Percentiles rank a stretch among this genome's conserved stretches.
Conservation (phyloP, 192 early-diverging fungal species). For the Oehlia diaphana region DNA sequence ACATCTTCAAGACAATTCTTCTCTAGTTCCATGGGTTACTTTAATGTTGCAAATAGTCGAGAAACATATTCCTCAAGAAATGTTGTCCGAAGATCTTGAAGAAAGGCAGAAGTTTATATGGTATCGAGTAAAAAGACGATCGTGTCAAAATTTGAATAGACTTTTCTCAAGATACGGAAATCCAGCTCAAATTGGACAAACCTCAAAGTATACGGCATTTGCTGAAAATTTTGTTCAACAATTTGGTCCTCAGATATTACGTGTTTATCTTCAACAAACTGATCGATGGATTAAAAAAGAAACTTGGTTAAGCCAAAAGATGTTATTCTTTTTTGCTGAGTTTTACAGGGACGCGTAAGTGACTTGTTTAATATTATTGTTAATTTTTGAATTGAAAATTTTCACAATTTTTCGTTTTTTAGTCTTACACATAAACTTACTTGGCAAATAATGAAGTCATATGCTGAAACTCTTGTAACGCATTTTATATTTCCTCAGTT, state of each 20-base stretch:
- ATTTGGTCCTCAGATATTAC: constrained; percentile 89
- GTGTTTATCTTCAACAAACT: constrained; percentile 81
- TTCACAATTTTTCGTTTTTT: constrained; percentile 1
- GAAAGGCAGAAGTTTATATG: constrained; percentile 81
- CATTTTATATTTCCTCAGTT: constrained; percentile 93
- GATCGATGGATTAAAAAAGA: constrained; percentile 72
- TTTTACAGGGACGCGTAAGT: constrained; percentile 76
- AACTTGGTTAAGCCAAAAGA: constrained; percentile 70
- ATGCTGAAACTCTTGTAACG: constrained; percentile 76
- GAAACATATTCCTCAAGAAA: constrained; percentile 57
- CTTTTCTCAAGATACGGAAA: constrained; percentile 76
- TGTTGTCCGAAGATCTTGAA: constrained; percentile 59
- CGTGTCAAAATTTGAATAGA: constrained; percentile 83
- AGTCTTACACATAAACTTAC: constrained; percentile 85
- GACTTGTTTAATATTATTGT: background rate
- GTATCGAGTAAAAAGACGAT: constrained; percentile 97
- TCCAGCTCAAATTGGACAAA: constrained; percentile 58
- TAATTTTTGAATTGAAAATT: background rate
- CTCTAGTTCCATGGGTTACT: constrained; percentile 87
- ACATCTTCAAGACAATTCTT: constrained; percentile 62
- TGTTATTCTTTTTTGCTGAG: constrained; percentile 67
- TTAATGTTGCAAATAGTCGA: constrained; percentile 80
- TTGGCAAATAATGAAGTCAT: constrained; percentile 89
- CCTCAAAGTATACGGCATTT: constrained; percentile 60
- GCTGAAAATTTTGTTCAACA: constrained; percentile 82